Evolutionary conservation across 2,329 filamentous ascomycete species (phyloP).

Genomic region (Hirsutella minnesotensis): DNA sequence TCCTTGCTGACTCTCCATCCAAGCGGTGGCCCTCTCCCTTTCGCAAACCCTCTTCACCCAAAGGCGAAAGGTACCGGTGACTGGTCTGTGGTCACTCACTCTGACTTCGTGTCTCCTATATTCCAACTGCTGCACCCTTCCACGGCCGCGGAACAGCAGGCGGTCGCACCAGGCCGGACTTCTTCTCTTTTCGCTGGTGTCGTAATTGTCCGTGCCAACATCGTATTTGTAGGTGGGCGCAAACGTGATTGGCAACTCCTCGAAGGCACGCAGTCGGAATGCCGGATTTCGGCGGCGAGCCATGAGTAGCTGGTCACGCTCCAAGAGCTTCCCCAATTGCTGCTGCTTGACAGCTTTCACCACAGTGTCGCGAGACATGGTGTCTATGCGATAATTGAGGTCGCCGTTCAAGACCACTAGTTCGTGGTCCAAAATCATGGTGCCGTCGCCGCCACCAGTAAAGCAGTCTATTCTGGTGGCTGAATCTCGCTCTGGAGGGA

Average conservation of each 20-base stretch:
- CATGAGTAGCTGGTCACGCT: conserved; percentile 85
- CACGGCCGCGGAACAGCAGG: conserved; percentile 71
- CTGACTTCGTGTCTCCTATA: conserved; percentile 83
- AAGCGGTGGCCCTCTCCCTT: conserved; percentile 50
- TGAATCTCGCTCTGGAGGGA: conserved; percentile 62
- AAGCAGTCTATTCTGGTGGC: conserved; percentile 63
- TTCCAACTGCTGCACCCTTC: conserved; percentile 74
- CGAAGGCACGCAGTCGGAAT: conserved; percentile 79
- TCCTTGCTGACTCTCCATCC: conserved; percentile 62
- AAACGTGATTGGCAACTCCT: conserved; percentile 84
- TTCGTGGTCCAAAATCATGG: conserved; percentile 92
- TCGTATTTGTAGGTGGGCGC: conserved; percentile 98
- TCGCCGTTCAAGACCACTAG: conserved; percentile 95
- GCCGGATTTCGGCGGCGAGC: conserved; percentile 80
- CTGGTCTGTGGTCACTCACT: conserved; percentile 86
- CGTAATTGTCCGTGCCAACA: conserved; percentile 86
- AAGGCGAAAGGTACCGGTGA: conserved; percentile 74
- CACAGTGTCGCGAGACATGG: conserved; percentile 88
- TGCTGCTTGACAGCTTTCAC: conserved; percentile 71
- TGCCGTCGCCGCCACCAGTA: conserved; percentile 84
- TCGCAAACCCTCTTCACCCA: conserved; percentile 72
- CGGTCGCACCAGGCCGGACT: conserved; percentile 96
- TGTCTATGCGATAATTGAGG: conserved; percentile 95
- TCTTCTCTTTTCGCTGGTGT: conserved; percentile 87
- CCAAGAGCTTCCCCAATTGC: conserved; percentile 76